Base-by-base conservation (phyloP, 1,284 basidiomycete species). In the Exobasidium rhododendri region DNA sequence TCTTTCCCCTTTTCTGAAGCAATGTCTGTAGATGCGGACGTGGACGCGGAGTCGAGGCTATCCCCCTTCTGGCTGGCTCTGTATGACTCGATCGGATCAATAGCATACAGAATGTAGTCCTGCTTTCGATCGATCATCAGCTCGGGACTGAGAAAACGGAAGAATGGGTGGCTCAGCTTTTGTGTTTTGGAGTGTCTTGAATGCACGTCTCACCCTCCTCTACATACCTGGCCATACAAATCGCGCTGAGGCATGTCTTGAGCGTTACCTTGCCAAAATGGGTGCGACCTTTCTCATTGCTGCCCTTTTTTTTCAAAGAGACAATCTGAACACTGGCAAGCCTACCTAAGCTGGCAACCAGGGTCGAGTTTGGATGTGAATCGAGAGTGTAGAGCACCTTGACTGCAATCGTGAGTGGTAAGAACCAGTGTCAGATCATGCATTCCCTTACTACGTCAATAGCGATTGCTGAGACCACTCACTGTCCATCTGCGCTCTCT, bases 21-120 rank as follows among this genome's bases (percentile, higher is more conserved):
- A 7, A 10, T 40, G 17, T 40, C 35, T 17, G 40, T 13, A 13
- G 20, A 26, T 31, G 44, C 24, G 20, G 17, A 13, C 52, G 57
- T 4, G 17, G 7, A 11, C 4, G 52, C n/a, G 17, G 52, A 11
- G 11, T 20, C 52, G n/a, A n/a, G n/a, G 4, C 14, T 24, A 17
- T 26, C 43, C 47, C 24, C 45, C 26, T 20, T 54, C 32, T 20
- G n/a, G 20, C 52, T 29, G 14, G 62, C 70, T 20, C 72, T 68
- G 46, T 71, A 47, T 1, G 74, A 69, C 62, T 79, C 77, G 26
- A 73, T 69, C 3, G 75, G 75, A 46, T 79, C 77, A 54, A 77
- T 70, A n/a, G 74, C 77, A 52, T 79, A 79, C 56, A 79, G 73
- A 59, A 73, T 76, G 59, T 71, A 79, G 63, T 79, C 77, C 32